Conservation (phyloP, 345 rosid genomes). For the Triadica sebifera region DNA sequence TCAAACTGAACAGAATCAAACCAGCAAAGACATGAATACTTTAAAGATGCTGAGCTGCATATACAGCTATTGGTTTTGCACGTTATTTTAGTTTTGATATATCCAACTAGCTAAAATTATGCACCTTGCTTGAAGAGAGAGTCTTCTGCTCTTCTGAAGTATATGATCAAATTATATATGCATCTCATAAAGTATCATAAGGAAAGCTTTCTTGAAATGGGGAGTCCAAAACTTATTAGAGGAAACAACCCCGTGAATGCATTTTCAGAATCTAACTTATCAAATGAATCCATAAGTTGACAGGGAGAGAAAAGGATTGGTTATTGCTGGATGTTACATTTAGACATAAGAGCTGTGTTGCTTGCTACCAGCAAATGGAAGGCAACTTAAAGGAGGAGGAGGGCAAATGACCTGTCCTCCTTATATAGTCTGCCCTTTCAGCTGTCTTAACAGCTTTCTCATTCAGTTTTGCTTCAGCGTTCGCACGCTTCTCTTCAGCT, state of each 20-base stretch:
- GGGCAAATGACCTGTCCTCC: constrained; percentile 85
- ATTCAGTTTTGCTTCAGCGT: constrained; percentile 71
- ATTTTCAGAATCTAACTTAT: constrained; percentile 8
- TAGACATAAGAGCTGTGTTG: not conserved
- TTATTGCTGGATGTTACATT: not conserved
- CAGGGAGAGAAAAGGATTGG: not conserved
- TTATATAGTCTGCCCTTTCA: constrained; percentile 72
- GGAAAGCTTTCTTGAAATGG: not conserved
- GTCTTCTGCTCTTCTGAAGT: not conserved
- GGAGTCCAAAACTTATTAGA: not conserved
- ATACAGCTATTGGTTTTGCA: no score
- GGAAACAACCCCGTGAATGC: not conserved
- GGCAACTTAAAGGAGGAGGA: constrained; percentile 71
- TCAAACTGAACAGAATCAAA: no score
- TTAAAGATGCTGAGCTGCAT: no score
- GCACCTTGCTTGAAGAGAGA: not conserved
- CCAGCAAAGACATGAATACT: no score
- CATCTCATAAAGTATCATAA: no score
- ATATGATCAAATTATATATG: not conserved
- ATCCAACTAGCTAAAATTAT: no score
- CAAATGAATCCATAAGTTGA: constrained; percentile 11
- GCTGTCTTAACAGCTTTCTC: constrained; percentile 79
- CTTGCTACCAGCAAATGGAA: constrained; percentile 65
- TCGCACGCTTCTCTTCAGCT: constrained; percentile 83
- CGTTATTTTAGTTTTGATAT: no score